Base-by-base conservation (phyloP, 148 eudicot species). In the Suaeda aralocaspica region DNA sequence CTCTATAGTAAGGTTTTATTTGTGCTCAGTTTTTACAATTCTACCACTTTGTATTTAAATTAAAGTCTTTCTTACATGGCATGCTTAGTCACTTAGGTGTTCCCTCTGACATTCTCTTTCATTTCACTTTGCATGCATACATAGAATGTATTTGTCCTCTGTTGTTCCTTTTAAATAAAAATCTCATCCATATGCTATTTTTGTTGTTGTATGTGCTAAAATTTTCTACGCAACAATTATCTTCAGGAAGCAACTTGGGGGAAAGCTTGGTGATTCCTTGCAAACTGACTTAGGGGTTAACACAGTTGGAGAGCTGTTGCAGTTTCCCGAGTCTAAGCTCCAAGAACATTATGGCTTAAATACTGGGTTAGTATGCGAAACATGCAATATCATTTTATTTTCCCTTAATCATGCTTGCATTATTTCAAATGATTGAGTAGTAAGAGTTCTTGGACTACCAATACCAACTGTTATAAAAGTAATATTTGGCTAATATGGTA, bases 211-310 rank as follows among this genome's bases (percentile, higher is more conserved):
- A 22, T 64, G 29, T 49, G 62, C 58, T 49, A 36, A 30, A 60
- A 52, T 59, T 76, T 33, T 16, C 41, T 33, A 69, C 3, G 64
- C 36, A 26, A 68, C n/a, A 1, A 22, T 76, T 53, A 52, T 59
- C 78, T 75, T 50, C 82, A 92, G 98, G 98, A 92, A 92, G 72
- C 98, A 92, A 69, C 94, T 92, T 57, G 98, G 98, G 30, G 98
- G 98, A 66, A 92, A 92, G 85, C 96, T 92, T 45, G 98, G 98
- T 58, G 87, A 84, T 71, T 84, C 96, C 69, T 80, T 90, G 83
- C 90, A 85, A 79, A 79, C 48, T 73, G 92, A 90, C 71, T 88
- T 92, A 62, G 85, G 87, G 69, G 83, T 86, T 64, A 84, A 82
- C 46, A 88, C 96, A 70, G 94, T 90, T 70, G 96, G 96, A 61